Evolutionary conservation across 192 early-diverging fungal species (phyloP).

Genomic region (Umbelopsis sp.): DNA sequence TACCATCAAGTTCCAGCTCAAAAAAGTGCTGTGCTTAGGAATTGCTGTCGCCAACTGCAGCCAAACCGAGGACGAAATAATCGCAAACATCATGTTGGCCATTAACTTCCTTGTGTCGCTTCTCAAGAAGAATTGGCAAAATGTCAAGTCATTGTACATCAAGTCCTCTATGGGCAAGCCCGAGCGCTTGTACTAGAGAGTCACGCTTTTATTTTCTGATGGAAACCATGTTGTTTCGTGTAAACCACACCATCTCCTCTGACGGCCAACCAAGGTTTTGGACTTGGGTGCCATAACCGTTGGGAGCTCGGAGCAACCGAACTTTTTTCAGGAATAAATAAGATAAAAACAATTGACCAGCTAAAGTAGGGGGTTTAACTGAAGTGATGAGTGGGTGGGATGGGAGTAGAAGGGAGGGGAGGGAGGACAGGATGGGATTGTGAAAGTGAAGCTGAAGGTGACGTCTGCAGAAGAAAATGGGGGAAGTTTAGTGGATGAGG

Average conservation of each 20-base stretch:
- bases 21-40: conserved; percentile 98
- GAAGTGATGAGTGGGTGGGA: too few relatives aligned
- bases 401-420: too few relatives aligned
- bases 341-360: neutral
- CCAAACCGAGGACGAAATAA: conserved; percentile 88
- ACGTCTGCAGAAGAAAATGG: too few relatives aligned
- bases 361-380: too few relatives aligned
- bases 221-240: conserved; percentile 4
- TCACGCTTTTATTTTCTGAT: neutral
- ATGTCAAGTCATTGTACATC: conserved; percentile 97
- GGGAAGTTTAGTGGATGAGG: too few relatives aligned
- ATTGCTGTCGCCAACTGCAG: conserved; percentile 94
- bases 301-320: conserved; percentile 29
- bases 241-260: conserved; percentile 20
- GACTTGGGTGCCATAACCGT: conserved; percentile 33
- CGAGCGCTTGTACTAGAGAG: conserved; percentile 77
- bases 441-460: too few relatives aligned
- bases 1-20: conserved; percentile 99
- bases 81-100: conserved; percentile 96
- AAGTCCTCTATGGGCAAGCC: conserved; percentile 98
- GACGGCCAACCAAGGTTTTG: conserved; percentile 36
- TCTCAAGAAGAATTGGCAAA: conserved; percentile 99
- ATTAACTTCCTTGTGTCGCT: conserved; percentile 98
- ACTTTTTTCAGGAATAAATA: conserved; percentile 9
- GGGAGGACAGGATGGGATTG: too few relatives aligned